Base-by-base conservation (phyloP, 192 early-diverging fungal species). In the Dissophora globulifera region DNA sequence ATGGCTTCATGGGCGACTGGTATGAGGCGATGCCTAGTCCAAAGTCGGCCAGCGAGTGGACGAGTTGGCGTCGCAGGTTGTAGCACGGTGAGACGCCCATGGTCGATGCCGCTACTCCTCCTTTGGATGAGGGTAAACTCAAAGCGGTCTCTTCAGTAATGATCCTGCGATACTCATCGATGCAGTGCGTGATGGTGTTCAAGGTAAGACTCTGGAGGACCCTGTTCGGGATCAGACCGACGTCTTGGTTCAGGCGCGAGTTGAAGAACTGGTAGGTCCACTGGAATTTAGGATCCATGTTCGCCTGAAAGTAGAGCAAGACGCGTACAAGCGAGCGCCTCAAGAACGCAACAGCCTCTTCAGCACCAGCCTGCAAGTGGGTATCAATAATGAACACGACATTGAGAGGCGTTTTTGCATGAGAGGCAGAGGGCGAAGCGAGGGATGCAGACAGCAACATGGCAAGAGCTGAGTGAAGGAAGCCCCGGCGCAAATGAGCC, bases 341-440 rank as follows among this genome's bases (percentile, higher is more conserved):
- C 13, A 76, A 47, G 8, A 47, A 43, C 1, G 27, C 25, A 12
- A 33, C 58, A 0, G 72, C 62, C 22, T 48, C 30, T 23, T 43
- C 60, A 1, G 22, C 17, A 7, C 20, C 51, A 11, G 17, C 8
- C 15, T 62, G 58, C 16, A 51, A n/a, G 16, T 60, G 51, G 4
- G 72, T 76, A 50, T 76, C 72, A 45, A 76, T 62, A 41, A 76
- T 66, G 43, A 76, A 65, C 32, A 76, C 58, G 26, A 62, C 63
- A 45, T 67, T 76, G 22, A 76, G 52, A 1, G 72, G 72, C 1
- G 33, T 31, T 38, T 67, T 76, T 33, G 29, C 62, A 29, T 64
- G 48, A 42, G 70, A 60, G 30, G 48, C 30, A 0, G 62, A 27
- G 17, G 35, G 56, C 8, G 38, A 35, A 27, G 17, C 19, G 12